These are phyloP conservation scores for Tagetes patula DNA, from an alignment of 129 eudicot genomes.

Conservation along the genomic window DNA sequence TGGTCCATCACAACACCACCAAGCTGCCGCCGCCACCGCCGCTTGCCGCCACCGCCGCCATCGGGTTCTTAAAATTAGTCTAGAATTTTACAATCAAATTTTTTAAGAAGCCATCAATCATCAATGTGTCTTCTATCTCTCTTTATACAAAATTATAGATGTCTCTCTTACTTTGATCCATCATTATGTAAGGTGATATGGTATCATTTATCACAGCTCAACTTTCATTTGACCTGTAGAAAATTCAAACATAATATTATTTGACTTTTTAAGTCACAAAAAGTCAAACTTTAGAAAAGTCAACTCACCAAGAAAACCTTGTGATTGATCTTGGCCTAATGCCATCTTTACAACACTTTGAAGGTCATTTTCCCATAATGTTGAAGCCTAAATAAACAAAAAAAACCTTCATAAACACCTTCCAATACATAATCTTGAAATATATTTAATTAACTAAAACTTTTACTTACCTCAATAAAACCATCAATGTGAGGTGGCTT, in stretches of 20 bases:
- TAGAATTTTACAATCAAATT: constrained; percentile 36
- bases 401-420: not conserved
- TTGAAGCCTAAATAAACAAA: constrained; percentile 43
- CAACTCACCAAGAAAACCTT: constrained; percentile 51
- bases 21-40: not conserved
- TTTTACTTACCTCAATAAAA: constrained; percentile 41
- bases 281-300: constrained; percentile 34
- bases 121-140: constrained; percentile 31
- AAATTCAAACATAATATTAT: constrained; percentile 16
- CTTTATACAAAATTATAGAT: constrained; percentile 50
- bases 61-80: constrained; percentile 40
- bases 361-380: constrained; percentile 77
- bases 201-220: constrained; percentile 46
- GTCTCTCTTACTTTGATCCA: constrained; percentile 42
- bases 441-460: not conserved
- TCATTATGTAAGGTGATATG: constrained; percentile 12
- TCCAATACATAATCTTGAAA: constrained; percentile 3
- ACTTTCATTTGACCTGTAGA: constrained; percentile 61
- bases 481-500: constrained; percentile 44
- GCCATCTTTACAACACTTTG: constrained; percentile 85
- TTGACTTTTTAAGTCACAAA: constrained; percentile 6
- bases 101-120: constrained; percentile 34
- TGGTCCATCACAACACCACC: not conserved
- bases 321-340: constrained; percentile 60
- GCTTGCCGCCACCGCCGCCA: not conserved